Evolutionary conservation across 1,284 basidiomycete genomes (phyloP).

Genomic region (Pterulicium gracile): DNA sequence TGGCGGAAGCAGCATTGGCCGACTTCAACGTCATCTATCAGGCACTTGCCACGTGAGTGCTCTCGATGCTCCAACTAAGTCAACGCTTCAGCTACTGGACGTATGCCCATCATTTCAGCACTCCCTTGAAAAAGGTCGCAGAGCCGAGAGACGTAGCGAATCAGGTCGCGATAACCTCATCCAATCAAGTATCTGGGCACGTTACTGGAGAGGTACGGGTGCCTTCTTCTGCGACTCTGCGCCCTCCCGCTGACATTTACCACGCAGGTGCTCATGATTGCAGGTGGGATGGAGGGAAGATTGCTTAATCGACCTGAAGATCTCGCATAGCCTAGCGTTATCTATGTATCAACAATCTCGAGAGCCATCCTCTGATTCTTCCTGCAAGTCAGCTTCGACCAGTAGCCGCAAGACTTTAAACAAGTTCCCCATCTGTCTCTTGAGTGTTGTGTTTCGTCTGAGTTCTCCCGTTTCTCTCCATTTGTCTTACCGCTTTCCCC

Average conservation of each 20-base stretch:
- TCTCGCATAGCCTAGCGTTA: not conserved
- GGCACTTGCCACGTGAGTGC: slow-evolving; percentile 48
- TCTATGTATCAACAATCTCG: not conserved
- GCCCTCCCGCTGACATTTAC: too few relatives aligned
- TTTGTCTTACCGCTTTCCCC: too few relatives aligned
- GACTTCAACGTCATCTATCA: slow-evolving; percentile 35
- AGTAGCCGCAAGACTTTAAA: not conserved
- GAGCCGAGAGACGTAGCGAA: slow-evolving; percentile 51
- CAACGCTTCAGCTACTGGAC: not conserved
- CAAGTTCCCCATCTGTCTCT: not conserved
- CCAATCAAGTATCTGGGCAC: slow-evolving; percentile 55
- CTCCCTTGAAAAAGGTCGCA: slow-evolving; percentile 63
- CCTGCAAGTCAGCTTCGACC: not conserved
- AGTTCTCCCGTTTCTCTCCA: too few relatives aligned
- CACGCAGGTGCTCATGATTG: slow-evolving; percentile 13
- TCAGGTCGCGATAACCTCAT: slow-evolving; percentile 56
- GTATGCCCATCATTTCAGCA: too few relatives aligned
- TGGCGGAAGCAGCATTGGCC: slow-evolving; percentile 40
- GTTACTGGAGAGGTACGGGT: slow-evolving; percentile 38
- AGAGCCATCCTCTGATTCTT: not conserved
- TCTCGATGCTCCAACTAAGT: not conserved
- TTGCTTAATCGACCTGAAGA: not conserved
- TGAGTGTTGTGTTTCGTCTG: too few relatives aligned
- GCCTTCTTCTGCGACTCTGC: not conserved
- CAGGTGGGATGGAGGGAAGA: slow-evolving; percentile 25